Base-by-base conservation (phyloP, 768 basidiomycete species). In the Lactarius sanguifluus region DNA sequence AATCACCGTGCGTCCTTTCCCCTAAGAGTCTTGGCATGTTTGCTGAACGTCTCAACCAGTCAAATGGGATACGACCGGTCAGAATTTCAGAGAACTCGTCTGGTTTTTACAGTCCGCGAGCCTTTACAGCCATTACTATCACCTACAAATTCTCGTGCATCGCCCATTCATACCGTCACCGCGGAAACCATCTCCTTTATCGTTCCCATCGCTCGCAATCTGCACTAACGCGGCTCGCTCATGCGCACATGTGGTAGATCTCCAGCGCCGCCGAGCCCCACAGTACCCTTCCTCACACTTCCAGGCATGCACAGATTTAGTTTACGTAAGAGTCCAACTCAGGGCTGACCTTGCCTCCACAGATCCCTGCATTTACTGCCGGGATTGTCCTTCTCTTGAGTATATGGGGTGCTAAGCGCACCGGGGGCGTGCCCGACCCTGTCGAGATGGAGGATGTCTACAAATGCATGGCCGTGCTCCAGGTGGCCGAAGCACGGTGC, bases 191-290 rank as follows among this genome's bases (percentile, higher is more conserved):
- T 73, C 75, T 1, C 72, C 73, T 2, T 62, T 78, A 12, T 73
- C 76, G 1, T 78, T 82, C 67, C 81, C 83, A 8, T 82, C 81
- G 0, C 76, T 83, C 18, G 81, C 82, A 0, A 83, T 83, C 65
- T 83, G 82, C 73, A 77, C 79, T 41, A 83, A 83, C 64, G 83
- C 83, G 4, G 80, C 83, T 8, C 75, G 83, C 5, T 81, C 82
- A 0, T 79, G 77, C 25, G 73, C 75, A 20, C 81, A 81, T 65
- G 78, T 85, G 36, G 72, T 81, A 61, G 81, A 82, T 62, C 71
- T 73, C 3, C 70, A 74, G 15, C 75, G 76, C 23, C 69, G 74
- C 41, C 69, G 75, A 12, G 47, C 62, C 5, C 70, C 70, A 18
- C 72, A 72, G n/a, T 70, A 45, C 47, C 72, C 56, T 28, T 61